Base-by-base conservation (phyloP, 345 rosid genomes). In the Turritis glabra region DNA sequence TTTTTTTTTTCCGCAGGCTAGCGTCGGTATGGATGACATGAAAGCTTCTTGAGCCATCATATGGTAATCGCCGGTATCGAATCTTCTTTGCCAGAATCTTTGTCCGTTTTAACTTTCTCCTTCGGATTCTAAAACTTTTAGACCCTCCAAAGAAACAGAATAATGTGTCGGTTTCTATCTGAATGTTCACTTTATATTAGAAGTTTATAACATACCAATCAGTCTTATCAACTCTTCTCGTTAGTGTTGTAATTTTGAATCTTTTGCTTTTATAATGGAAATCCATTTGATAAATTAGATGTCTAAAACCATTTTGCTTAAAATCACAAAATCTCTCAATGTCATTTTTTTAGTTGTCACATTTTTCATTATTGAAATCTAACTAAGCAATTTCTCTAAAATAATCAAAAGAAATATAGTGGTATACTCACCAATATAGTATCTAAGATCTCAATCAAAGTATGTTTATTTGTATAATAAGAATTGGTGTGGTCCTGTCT, bases 21-120 rank as follows among this genome's bases (percentile, higher is more conserved):
- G 79, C 53, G 90, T 90, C 55, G 99, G 96, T 33, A 67, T 95
- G 92, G 97, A 92, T 59, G 91, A 88, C 44, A 67, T 92, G 86
- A 95, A 95, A 79, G 93, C 97, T 75, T 89, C 93, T 59, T 88
- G 69, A 77, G 72, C 35, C 23, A 66, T 43, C 74, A 23, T 37
- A 26, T 66, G 64, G 38, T 56, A 30, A 41, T 58, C 50, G 17
- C 71, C 22, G 32, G 41, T 64, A 19, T 77, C 30, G 1, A 56
- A 70, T 77, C 67, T 55, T 58, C 41, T 54, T 53, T 62, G 71
- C 64, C 43, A 32, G 51, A 69, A 35, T 13, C 52, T 44, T 46
- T 5, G 4, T 64, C 54, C 2, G 68, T 50, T 52, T 68, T 51
- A n/a, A 68, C 40, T 50, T 43, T 29, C 22, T 51, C 13, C 29